Conservation (phyloP, 2,329 filamentous ascomycete species). For the Ramularia endophylla region DNA sequence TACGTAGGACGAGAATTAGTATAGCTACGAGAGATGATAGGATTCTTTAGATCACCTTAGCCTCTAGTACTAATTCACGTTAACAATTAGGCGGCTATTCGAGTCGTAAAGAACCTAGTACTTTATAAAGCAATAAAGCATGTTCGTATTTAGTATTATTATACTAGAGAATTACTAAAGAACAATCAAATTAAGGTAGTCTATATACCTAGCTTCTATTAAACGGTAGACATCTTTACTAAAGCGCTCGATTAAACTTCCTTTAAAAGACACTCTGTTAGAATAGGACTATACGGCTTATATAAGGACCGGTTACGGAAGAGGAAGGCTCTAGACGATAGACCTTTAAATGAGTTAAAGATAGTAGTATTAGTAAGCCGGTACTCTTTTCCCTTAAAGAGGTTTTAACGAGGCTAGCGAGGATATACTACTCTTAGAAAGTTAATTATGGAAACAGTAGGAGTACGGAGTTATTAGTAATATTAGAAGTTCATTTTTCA, state of each 20-base stretch:
- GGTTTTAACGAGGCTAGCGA: too few relatives aligned
- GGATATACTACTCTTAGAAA: too few relatives aligned
- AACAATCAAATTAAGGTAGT: background rate
- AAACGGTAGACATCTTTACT: slow-evolving; percentile 5
- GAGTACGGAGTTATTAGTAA: too few relatives aligned
- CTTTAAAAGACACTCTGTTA: too few relatives aligned
- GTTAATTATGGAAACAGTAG: too few relatives aligned
- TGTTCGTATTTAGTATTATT: slow-evolving; percentile 1
- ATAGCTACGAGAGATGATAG: background rate
- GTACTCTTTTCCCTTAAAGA: too few relatives aligned
- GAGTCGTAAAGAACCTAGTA: background rate
- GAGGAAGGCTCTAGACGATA: too few relatives aligned
- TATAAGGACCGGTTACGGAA: too few relatives aligned
- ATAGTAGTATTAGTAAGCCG: too few relatives aligned
- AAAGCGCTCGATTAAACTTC: slow-evolving; percentile 4
- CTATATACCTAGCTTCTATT: slow-evolving; percentile 5
- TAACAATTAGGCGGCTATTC: background rate
- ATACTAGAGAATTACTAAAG: slow-evolving; percentile 1
- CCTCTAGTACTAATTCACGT: background rate
- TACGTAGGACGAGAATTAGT: background rate
- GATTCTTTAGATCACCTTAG: background rate
- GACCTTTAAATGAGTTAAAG: too few relatives aligned
- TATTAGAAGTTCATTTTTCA: too few relatives aligned
- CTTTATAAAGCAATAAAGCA: background rate
- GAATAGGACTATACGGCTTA: too few relatives aligned